Evolutionary conservation across 148 eudicot genomes (phyloP).

Genomic region (Chenopodium quinoa): DNA sequence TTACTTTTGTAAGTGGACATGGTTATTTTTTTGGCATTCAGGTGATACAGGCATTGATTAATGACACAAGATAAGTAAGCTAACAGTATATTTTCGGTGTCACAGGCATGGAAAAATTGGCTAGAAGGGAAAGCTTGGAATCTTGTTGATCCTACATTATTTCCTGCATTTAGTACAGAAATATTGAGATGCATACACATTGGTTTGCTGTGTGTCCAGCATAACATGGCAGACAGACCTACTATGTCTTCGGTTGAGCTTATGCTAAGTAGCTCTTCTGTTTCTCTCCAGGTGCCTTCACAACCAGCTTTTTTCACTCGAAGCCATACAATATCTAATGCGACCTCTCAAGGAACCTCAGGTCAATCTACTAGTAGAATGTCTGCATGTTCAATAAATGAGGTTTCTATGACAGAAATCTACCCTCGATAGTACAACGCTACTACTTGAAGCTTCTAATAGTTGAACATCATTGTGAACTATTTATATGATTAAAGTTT

Average conservation of each 20-base stretch:
- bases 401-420: slow-evolving; percentile 1
- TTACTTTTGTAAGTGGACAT: slow-evolving; percentile 9
- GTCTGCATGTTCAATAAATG: neutral
- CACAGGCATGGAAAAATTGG: slow-evolving; percentile 25
- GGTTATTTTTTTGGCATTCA: neutral
- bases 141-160: slow-evolving; percentile 13
- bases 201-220: slow-evolving; percentile 44
- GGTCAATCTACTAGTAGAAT: neutral
- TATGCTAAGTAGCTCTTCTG: slow-evolving; percentile 37
- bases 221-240: slow-evolving; percentile 30
- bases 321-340: neutral
- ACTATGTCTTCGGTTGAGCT: slow-evolving; percentile 36
- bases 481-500: neutral
- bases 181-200: slow-evolving; percentile 46
- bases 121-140: slow-evolving; percentile 2
- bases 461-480: neutral
- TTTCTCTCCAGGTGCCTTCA: slow-evolving; percentile 20
- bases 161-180: slow-evolving; percentile 10
- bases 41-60: neutral
- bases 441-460: neutral
- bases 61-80: neutral
- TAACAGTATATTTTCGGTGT: neutral
- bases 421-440: slow-evolving; percentile 2
- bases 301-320: slow-evolving; percentile 7
- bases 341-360: neutral